Conservation (phyloP, 495 filamentous ascomycete species). For the Pyrenula massariospora region DNA sequence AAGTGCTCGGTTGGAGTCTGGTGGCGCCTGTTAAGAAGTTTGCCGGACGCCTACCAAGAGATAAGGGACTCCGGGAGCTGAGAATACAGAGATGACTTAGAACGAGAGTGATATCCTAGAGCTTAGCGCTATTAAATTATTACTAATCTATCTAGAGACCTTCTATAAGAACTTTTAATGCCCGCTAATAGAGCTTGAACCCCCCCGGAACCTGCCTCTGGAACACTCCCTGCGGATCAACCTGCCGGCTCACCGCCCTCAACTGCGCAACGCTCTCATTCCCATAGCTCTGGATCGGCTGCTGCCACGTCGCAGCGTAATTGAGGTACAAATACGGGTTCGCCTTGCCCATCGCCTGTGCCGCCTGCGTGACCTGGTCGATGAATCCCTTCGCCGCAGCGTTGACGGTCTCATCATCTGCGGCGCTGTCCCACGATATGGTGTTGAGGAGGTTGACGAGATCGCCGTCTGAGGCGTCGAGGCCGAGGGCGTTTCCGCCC, state of each 20-base stretch:
- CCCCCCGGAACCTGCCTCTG: slow-evolving; percentile 20
- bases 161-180: too few species aligned
- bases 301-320: slow-evolving; percentile 12
- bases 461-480: slow-evolving; percentile 2
- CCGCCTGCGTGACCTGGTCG: neutral
- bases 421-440: slow-evolving; percentile 9
- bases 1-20: too few species aligned
- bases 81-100: too few species aligned
- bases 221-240: slow-evolving; percentile 21
- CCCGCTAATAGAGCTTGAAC: too few species aligned
- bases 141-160: too few species aligned
- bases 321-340: slow-evolving; percentile 18
- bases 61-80: too few species aligned
- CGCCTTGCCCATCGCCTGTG: slow-evolving; percentile 3
- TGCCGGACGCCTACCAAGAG: too few species aligned
- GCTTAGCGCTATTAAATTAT: too few species aligned
- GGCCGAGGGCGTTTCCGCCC: slow-evolving; percentile 9
- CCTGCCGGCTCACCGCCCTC: slow-evolving; percentile 13
- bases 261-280: slow-evolving; percentile 14
- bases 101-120: too few species aligned
- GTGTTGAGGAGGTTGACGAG: slow-evolving; percentile 9
- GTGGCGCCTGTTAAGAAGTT: too few species aligned
- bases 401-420: slow-evolving; percentile 10
- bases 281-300: slow-evolving; percentile 23
- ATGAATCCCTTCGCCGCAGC: slow-evolving; percentile 4